Evolutionary conservation across 1,284 basidiomycete genomes (phyloP), one percentile per base, ranked within the genome.

Genomic region (Xerocomus amazonicus): DNA sequence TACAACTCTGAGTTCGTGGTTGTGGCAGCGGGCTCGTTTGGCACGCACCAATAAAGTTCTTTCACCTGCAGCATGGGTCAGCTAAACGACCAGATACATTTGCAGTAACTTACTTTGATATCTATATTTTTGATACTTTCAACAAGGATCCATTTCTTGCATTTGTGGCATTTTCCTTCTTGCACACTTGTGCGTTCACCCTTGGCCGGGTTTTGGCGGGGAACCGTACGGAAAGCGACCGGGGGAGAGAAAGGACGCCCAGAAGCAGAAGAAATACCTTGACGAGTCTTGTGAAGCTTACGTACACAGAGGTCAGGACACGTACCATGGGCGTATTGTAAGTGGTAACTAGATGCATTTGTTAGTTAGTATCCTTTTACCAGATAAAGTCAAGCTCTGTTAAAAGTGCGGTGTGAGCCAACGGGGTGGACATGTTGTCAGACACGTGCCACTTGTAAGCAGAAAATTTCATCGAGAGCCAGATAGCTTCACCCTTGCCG

Each of bases 381-480:
- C 7, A 45, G 51, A 39, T 44, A 27, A 53, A 47, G 27, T 50
- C 12, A 35, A 14, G 52, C 66, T 50, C 67, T 66, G 40, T 52
- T 16, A 38, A 26, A 41, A 26, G 29, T 9, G n/a, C 28, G 10
- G 35, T 10, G 45, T 59, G 23, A 55, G 53, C 19, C 26, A 19
- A 34, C 16, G 41, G 53, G 42, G 39, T 41, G 12, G 26, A 32
- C 31, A 39, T 27, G n/a, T 34, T 16, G 13, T 39, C 31, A 14
- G 17, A 48, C 23, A 63, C 70, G 29, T 57, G 81, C 83, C 70
- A 90, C 87, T 89, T 90, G 71, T 83, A 90, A 23, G 87, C 87
- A 19, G 83, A 87, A 59, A 86, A 83, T 60, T 90, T 90, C 79
- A 83, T 90, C 1, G 80, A 78, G 19, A 90, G 67, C 86, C 89